These are phyloP conservation scores for Clavariopsis aquatica DNA, from an alignment of 495 filamentous ascomycete species.

Conservation along the genomic window DNA sequence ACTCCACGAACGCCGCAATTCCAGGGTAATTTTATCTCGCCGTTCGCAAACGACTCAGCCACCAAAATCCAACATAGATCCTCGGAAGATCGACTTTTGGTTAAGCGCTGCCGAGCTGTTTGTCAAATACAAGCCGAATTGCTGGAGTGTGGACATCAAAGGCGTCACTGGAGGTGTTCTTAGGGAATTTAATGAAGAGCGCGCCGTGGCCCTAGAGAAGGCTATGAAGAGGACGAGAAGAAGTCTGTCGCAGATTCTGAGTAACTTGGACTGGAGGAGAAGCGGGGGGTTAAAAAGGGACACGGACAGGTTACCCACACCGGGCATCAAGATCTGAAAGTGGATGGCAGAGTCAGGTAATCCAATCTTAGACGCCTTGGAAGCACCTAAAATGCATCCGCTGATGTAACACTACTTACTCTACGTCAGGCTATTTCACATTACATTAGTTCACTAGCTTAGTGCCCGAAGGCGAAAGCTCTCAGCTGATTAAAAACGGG, in stretches of 20 bases:
- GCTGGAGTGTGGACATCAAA: conserved; percentile 8
- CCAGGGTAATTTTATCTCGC: not conserved
- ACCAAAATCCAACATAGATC: not conserved
- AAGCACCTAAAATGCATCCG: too few relatives aligned
- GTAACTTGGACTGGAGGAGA: not conserved
- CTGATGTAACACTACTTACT: too few relatives aligned
- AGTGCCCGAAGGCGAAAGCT: too few relatives aligned
- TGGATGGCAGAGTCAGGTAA: too few relatives aligned
- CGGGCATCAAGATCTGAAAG: conserved; percentile 1
- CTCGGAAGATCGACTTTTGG: conserved; percentile 2
- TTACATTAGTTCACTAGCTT: too few relatives aligned
- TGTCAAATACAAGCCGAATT: conserved; percentile 5
- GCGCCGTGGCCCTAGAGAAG: conserved; percentile 5
- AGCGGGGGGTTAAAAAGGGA: not conserved
- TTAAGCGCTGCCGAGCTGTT: conserved; percentile 5
- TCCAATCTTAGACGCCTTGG: too few relatives aligned
- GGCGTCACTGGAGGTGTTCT: not conserved
- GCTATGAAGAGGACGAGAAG: conserved; percentile 6
- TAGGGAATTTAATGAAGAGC: conserved; percentile 5
- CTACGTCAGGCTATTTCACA: too few relatives aligned
- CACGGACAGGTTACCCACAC: not conserved
- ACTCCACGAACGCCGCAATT: conserved; percentile 4
- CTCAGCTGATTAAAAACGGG: too few relatives aligned
- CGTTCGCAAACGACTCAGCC: not conserved
- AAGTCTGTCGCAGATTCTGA: conserved; percentile 3